phyloP scores from a whole-genome alignment of 2,329 filamentous ascomycete genomes.

The Aspergillaceae sp. region DNA sequence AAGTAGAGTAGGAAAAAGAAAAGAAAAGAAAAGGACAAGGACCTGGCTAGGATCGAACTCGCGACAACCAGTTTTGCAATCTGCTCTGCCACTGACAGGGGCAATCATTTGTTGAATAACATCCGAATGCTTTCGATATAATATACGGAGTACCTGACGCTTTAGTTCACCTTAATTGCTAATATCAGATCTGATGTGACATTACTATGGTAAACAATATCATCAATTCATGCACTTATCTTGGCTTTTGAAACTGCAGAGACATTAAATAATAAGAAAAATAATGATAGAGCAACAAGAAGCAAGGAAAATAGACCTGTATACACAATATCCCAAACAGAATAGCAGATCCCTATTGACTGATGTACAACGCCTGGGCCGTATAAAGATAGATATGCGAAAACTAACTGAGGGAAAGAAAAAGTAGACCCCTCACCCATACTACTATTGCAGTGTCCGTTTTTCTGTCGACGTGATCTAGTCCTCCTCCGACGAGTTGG shows the following conservation, averaged over 20 bases:
- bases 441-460: too few relatives aligned
- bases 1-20: background rate
- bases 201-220: too few relatives aligned
- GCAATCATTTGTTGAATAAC: background rate
- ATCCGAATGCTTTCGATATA: too few relatives aligned
- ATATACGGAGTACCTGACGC: too few relatives aligned
- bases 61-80: background rate
- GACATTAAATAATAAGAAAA: too few relatives aligned
- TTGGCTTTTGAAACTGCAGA: too few relatives aligned
- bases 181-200: too few relatives aligned
- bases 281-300: too few relatives aligned
- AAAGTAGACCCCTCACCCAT: constrained; percentile 5
- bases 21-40: background rate
- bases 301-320: too few relatives aligned
- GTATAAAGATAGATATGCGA: background rate
- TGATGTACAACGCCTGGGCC: constrained; percentile 9
- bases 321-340: too few relatives aligned
- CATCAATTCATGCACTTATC: too few relatives aligned
- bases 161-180: too few relatives aligned
- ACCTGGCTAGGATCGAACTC: background rate
- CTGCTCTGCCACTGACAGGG: background rate
- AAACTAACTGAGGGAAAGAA: constrained; percentile 1
- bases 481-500: constrained; percentile 72
- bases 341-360: background rate
- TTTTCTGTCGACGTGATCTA: constrained; percentile 12